phyloP scores from a whole-genome alignment of 2,329 filamentous ascomycete genomes.

The Neonectria neomacrospora region DNA sequence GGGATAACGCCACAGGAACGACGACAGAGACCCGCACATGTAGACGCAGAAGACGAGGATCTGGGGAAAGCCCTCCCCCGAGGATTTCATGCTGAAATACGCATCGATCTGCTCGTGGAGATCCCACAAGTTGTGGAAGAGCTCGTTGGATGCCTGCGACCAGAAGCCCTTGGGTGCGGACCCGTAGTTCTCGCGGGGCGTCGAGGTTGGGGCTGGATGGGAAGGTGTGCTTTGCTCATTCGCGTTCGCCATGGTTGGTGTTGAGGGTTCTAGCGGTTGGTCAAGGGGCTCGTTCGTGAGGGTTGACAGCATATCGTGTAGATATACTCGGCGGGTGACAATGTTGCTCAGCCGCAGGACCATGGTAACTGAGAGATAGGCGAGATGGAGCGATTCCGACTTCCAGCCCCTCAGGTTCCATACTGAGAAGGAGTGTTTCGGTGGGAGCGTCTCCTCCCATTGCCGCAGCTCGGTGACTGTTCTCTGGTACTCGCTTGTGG shows the following conservation, averaged over 20 bases:
- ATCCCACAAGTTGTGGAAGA: conserved; percentile 50
- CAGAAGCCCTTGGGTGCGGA: conserved; percentile 43
- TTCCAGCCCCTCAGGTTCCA: conserved; percentile 53
- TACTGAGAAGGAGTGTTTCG: conserved; percentile 47
- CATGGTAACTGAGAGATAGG: conserved; percentile 51
- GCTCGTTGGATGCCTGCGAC: conserved; percentile 43
- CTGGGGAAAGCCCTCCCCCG: conserved; percentile 48
- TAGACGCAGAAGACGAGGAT: conserved; percentile 55
- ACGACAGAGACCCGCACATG: conserved; percentile 52
- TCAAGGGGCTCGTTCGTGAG: conserved; percentile 17
- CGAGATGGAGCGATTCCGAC: conserved; percentile 49
- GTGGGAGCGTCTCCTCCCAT: conserved; percentile 48
- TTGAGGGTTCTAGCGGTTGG: conserved; percentile 22
- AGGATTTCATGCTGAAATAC: conserved; percentile 43
- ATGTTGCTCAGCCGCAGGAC: conserved; percentile 52
- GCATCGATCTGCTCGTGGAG: conserved; percentile 52
- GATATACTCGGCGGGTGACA: conserved; percentile 48
- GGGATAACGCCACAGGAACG: conserved; percentile 47
- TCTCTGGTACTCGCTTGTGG: conserved; percentile 40
- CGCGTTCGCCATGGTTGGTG: conserved; percentile 32
- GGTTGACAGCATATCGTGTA: conserved; percentile 45
- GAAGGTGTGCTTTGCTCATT: conserved; percentile 20
- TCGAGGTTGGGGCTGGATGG: conserved; percentile 11
- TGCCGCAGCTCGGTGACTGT: conserved; percentile 35
- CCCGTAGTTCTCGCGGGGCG: conserved; percentile 17